Conservation (phyloP, 495 filamentous ascomycete species). For the Hyaloscypha variabilis region DNA sequence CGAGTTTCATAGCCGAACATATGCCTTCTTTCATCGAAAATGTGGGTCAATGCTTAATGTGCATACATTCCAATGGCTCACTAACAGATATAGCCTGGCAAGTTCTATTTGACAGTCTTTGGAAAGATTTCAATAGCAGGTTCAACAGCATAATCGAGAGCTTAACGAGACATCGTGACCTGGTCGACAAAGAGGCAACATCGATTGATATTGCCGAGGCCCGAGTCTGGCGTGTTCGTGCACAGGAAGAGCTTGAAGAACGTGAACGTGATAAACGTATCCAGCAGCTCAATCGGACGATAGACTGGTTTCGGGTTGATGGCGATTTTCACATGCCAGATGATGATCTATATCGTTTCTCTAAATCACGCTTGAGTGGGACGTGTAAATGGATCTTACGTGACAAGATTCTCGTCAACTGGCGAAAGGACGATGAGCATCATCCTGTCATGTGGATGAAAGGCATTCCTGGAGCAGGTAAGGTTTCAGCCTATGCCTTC, state of each 20-base stretch:
- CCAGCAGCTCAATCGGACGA: slow-evolving; percentile 14
- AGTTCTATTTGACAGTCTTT: slow-evolving; percentile 37
- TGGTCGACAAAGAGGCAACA: slow-evolving; percentile 37
- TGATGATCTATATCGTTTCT: too few species aligned
- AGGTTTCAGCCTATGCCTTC: too few species aligned
- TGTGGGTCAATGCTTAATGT: not conserved
- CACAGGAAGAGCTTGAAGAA: slow-evolving; percentile 5
- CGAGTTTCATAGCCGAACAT: too few species aligned
- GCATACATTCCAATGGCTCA: not conserved
- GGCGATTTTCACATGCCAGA: too few species aligned
- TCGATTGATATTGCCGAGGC: slow-evolving; percentile 35
- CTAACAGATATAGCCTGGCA: slow-evolving; percentile 34
- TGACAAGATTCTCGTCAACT: slow-evolving; percentile 14
- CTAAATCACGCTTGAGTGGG: too few species aligned
- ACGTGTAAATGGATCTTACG: slow-evolving; percentile 25
- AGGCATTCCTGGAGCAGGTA: slow-evolving; percentile 28
- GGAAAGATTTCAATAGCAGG: slow-evolving; percentile 34
- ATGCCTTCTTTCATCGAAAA: too few species aligned
- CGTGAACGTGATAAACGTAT: slow-evolving; percentile 12
- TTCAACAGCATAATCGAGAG: slow-evolving; percentile 37
- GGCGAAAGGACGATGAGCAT: not conserved
- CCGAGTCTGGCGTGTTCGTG: not conserved
- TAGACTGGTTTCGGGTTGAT: slow-evolving; percentile 28
- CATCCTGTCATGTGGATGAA: slow-evolving; percentile 23
- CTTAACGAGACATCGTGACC: slow-evolving; percentile 34